Evolutionary conservation across 2,329 filamentous ascomycete species (phyloP).

Genomic region (Fulvia fulva): DNA sequence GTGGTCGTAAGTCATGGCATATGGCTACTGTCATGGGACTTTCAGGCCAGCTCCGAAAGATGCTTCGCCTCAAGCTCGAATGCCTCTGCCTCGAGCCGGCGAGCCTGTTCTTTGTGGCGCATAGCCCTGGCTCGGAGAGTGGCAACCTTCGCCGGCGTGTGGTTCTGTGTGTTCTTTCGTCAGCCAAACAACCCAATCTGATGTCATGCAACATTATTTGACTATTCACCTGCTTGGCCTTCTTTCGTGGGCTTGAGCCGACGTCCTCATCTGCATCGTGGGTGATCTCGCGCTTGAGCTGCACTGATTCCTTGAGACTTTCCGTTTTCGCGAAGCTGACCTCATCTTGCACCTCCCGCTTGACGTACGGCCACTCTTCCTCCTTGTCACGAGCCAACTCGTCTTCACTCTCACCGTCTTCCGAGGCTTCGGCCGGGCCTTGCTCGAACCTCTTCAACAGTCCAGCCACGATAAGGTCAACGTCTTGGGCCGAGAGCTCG

Average conservation of each 20-base stretch:
- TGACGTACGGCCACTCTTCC: not conserved
- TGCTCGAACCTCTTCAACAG: not conserved
- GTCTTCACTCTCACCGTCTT: not conserved
- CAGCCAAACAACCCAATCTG: not conserved
- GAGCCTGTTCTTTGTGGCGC: not conserved
- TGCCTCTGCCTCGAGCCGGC: not conserved
- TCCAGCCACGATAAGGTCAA: not conserved
- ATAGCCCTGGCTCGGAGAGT: not conserved
- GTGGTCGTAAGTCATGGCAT: too few relatives aligned
- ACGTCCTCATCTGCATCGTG: not conserved
- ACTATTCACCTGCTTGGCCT: not conserved
- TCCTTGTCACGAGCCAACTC: not conserved
- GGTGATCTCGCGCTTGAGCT: not conserved
- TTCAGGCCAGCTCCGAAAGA: too few relatives aligned
- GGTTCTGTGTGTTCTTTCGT: not conserved
- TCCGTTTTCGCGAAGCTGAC: not conserved
- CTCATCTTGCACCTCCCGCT: not conserved
- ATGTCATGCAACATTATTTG: not conserved
- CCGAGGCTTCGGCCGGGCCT: not conserved
- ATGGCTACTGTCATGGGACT: too few relatives aligned
- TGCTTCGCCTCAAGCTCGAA: not conserved
- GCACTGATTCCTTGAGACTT: not conserved
- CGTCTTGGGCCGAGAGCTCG: not conserved
- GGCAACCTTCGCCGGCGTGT: not conserved
- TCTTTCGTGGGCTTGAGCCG: not conserved